Base-by-base conservation (phyloP, 768 basidiomycete genomes). In the Chiua virens region DNA sequence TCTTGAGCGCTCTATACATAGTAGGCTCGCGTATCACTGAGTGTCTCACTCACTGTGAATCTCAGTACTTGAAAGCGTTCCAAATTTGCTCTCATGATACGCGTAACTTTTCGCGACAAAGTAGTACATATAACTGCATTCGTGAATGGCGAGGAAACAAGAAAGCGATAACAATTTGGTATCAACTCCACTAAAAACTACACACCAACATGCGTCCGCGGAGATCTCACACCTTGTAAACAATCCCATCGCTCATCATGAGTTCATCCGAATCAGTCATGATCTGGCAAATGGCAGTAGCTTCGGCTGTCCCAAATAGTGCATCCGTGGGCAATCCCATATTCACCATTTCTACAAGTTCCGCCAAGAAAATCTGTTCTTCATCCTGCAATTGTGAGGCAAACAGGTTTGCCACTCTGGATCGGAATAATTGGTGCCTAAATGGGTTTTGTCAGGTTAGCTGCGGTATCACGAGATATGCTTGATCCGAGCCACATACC, bases 211-310 rank as follows among this genome's bases (percentile, higher is more conserved):
- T 17, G 46, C 46, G 13, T 30, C 50, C 42, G 37, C 45, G 40
- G 43, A 20, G 39, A 41, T 49, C 49, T 71, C 73, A 92, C 50
- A 92, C 82, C 69, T 85, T 92, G 74, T 95, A 95, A 47, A 95
- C 80, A 50, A 91, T 83, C 28, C 86, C 89, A 28, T 89, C 91
- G 56, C 86, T 87, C 60, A 92, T 77, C 89, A 97, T 92, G 55
- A 98, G 74, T 69, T 95, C 88, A 47, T 72, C 70, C 15, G 61
- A 58, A 60, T 86, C 85, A 23, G 80, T 78, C 95, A 98, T 97
- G 32, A 75, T 69, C 56, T 82, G 76, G 51, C 87, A 85, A 21
- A 85, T 83, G 47, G 77, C 74, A 6, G 81, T 83, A 2, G 89
- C 96, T 68, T 98, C 96, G 13, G 78, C 76, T 0, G 84, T 87